Conservation (phyloP, 805 yeast genomes). For the Candida manassasensis region DNA sequence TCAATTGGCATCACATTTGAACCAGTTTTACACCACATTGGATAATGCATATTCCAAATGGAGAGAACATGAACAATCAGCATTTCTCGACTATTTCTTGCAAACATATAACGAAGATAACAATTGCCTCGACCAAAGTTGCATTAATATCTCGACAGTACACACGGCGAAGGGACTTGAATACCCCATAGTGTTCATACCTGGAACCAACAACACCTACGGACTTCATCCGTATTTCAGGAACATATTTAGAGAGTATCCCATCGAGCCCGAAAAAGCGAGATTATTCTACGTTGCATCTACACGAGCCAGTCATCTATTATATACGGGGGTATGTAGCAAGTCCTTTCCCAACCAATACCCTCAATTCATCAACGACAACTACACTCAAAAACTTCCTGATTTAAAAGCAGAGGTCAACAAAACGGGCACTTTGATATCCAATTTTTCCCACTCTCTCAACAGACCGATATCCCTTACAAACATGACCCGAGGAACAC, state of each 20-base stretch:
- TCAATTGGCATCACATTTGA: slow-evolving; percentile 11
- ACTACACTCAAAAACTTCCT: slow-evolving; percentile 14
- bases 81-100: slow-evolving; percentile 37
- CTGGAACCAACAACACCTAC: slow-evolving; percentile 9
- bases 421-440: slow-evolving; percentile 5
- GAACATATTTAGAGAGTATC: not conserved
- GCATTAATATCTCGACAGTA: slow-evolving; percentile 58
- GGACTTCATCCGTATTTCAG: slow-evolving; percentile 3
- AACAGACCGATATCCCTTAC: too few relatives aligned
- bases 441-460: slow-evolving; percentile 9
- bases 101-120: slow-evolving; percentile 36
- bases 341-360: slow-evolving; percentile 6
- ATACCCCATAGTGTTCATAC: slow-evolving; percentile 61
- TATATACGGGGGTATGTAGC: slow-evolving; percentile 29
- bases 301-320: slow-evolving; percentile 54
- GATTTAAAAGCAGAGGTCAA: slow-evolving; percentile 2
- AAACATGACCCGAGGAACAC: too few relatives aligned
- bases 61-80: slow-evolving; percentile 8
- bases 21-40: slow-evolving; percentile 20
- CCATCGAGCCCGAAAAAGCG: slow-evolving; percentile 14
- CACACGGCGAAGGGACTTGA: slow-evolving; percentile 75
- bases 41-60: slow-evolving; percentile 12
- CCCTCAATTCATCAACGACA: slow-evolving; percentile 4
- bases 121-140: slow-evolving; percentile 20
- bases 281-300: slow-evolving; percentile 59